These are phyloP conservation scores for Trametes punicea DNA, from an alignment of 768 basidiomycete genomes.

Conservation along the genomic window DNA sequence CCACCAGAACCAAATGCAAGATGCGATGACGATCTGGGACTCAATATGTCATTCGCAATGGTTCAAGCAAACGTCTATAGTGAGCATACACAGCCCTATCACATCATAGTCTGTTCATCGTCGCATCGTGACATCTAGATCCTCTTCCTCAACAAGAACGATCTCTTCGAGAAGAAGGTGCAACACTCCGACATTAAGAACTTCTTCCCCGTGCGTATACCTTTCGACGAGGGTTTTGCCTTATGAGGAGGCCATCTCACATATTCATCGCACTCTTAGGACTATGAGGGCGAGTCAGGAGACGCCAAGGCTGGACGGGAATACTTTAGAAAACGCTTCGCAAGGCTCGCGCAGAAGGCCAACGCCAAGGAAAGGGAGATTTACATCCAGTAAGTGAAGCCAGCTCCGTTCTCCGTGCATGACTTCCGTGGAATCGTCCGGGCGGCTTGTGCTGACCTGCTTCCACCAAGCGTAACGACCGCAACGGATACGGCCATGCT, in stretches of 20 bases:
- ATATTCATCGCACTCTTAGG: conserved; percentile 40
- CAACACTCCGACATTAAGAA: conserved; percentile 77
- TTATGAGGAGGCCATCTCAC: background rate
- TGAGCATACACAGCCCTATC: conserved; percentile 34
- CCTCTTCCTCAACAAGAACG: conserved; percentile 93
- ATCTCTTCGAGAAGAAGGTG: conserved; percentile 87
- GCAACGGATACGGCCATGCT: conserved; percentile 89
- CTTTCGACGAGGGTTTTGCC: background rate
- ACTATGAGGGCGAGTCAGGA: conserved; percentile 76
- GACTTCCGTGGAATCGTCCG: too few relatives aligned
- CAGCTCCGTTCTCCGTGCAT: conserved; percentile 6
- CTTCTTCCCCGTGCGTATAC: conserved; percentile 72
- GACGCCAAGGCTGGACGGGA: conserved; percentile 77
- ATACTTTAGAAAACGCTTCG: conserved; percentile 88
- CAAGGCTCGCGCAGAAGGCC: conserved; percentile 77
- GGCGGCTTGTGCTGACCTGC: conserved; percentile 21
- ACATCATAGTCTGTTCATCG: background rate
- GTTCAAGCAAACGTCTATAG: conserved; percentile 93
- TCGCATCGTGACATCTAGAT: conserved; percentile 44
- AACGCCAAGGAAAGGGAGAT: conserved; percentile 88
- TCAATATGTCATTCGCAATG: conserved; percentile 97
- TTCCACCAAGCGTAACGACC: conserved; percentile 65
- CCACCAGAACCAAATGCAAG: conserved; percentile 93
- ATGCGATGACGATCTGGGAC: conserved; percentile 98
- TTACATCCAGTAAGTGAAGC: conserved; percentile 81